A percentile compares a stretch with the other conserved stretches of the same genome.
Conservation (phyloP, 2,329 filamentous ascomycete species). For the Pseudohalonectria lignicola region DNA sequence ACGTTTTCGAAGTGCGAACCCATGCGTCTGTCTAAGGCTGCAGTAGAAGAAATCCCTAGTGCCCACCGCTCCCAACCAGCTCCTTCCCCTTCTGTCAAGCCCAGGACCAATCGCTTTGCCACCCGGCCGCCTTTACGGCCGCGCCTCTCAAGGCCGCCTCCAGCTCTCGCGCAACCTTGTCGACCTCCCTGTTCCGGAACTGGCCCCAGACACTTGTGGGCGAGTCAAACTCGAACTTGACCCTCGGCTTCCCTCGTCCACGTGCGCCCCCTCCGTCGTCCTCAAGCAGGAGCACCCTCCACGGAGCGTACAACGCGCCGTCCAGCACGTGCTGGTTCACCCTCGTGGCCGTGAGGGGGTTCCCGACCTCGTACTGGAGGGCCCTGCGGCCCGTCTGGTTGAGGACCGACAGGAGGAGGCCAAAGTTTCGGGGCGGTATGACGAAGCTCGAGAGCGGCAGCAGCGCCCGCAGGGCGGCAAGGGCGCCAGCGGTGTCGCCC, state of each 20-base stretch:
- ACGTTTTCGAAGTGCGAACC: too few species aligned
- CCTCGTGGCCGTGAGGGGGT: not conserved
- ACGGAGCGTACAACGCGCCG: slow-evolving; percentile 1
- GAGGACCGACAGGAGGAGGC: not conserved
- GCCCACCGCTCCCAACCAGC: too few species aligned
- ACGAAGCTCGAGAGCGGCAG: slow-evolving; percentile 1
- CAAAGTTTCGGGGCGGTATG: slow-evolving; percentile 1
- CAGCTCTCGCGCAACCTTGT: not conserved
- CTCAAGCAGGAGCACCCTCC: slow-evolving; percentile 1
- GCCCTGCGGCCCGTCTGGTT: not conserved
- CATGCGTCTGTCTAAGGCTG: too few species aligned
- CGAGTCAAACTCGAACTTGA: slow-evolving; percentile 1
- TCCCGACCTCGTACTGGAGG: slow-evolving; percentile 1
- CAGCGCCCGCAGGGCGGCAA: slow-evolving; percentile 1
- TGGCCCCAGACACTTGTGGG: not conserved
- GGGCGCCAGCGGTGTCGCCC: not conserved
- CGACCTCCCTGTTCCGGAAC: not conserved
- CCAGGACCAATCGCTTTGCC: not conserved
- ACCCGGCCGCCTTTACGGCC: not conserved
- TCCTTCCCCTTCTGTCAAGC: too few species aligned
- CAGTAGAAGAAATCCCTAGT: too few species aligned
- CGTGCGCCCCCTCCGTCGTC: not conserved
- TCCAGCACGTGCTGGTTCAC: not conserved
- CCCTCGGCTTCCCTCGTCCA: not conserved
- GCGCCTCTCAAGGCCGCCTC: not conserved